Evolutionary conservation across 1,284 basidiomycete genomes (phyloP).

Genomic region (Austroboletus niveus): DNA sequence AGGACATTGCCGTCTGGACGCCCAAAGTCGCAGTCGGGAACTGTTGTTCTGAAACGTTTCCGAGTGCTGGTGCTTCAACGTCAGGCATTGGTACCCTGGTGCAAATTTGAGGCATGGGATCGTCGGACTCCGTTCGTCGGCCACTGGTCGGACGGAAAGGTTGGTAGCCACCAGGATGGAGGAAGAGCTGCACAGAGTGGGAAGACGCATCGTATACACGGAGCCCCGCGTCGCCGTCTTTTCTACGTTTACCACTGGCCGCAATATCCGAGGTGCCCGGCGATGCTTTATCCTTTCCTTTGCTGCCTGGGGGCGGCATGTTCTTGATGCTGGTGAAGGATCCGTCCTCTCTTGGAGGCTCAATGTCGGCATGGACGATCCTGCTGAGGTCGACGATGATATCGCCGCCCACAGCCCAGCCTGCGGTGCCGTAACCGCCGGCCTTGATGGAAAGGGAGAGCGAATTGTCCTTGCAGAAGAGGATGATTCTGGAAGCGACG

Average conservation of each 20-base stretch:
- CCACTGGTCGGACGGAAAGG: slow-evolving; percentile 38
- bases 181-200: slow-evolving; percentile 50
- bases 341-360: slow-evolving; percentile 50
- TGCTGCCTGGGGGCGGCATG: slow-evolving; percentile 48
- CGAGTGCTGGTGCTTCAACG: background rate
- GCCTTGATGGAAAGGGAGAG: slow-evolving; percentile 84
- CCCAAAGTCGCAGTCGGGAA: background rate
- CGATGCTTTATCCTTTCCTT: slow-evolving; percentile 47
- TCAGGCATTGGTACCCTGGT: background rate
- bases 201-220: slow-evolving; percentile 56
- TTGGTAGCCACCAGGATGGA: slow-evolving; percentile 40
- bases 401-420: slow-evolving; percentile 84
- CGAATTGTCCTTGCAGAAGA: slow-evolving; percentile 65
- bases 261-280: slow-evolving; percentile 2
- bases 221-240: slow-evolving; percentile 52
- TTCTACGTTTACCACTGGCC: slow-evolving; percentile 48
- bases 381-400: slow-evolving; percentile 76
- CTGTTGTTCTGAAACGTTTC: background rate
- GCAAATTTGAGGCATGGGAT: slow-evolving; percentile 7
- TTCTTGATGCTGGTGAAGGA: slow-evolving; percentile 58
- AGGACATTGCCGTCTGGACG: background rate
- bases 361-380: slow-evolving; percentile 66
- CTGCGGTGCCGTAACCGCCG: slow-evolving; percentile 86
- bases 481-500: slow-evolving; percentile 49
- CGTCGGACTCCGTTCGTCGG: slow-evolving; percentile 37